A percentile compares a stretch with the other conserved stretches of the same genome.
Evolutionary conservation across 31 red algal genomes (phyloP).

Genomic region (Odonthalia washingtoniensis): DNA sequence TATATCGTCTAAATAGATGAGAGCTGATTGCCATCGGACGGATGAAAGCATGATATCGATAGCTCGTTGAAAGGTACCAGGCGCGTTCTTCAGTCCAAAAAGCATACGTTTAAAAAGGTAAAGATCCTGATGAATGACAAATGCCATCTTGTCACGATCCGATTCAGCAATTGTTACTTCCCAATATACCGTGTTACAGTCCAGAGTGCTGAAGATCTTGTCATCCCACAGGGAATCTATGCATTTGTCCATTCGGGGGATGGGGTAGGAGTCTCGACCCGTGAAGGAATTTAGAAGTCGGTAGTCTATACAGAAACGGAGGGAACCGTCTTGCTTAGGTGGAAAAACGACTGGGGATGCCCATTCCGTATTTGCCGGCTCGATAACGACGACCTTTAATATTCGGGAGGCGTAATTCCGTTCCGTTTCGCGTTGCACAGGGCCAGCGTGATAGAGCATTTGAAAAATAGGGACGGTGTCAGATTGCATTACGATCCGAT

Average conservation of each 20-base stretch:
- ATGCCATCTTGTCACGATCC: too few relatives aligned
- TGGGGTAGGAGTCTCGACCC: too few relatives aligned
- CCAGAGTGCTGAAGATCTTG: too few relatives aligned
- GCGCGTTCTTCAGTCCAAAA: too few relatives aligned
- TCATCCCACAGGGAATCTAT: too few relatives aligned
- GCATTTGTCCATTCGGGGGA: too few relatives aligned
- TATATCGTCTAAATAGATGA: too few relatives aligned
- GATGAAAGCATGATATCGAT: conserved; percentile 15
- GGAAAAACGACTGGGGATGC: conserved; percentile 33
- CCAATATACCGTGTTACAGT: too few relatives aligned
- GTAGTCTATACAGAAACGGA: conserved; percentile 48
- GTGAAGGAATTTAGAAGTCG: conserved; percentile 44
- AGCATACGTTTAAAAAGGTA: too few relatives aligned
- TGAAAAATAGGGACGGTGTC: conserved; percentile 3
- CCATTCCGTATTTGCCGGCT: conserved; percentile 36
- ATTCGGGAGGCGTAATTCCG: not conserved
- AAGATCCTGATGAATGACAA: too few relatives aligned
- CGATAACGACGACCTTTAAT: conserved; percentile 5
- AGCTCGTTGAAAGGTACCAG: conserved; percentile 22
- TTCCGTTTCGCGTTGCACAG: not conserved
- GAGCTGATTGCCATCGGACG: too few relatives aligned
- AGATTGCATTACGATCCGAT: conserved; percentile 26
- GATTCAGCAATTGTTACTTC: too few relatives aligned
- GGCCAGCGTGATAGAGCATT: conserved; percentile 9
- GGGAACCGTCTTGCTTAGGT: conserved; percentile 36